Base-by-base conservation (phyloP, 2,329 filamentous ascomycete species). In the Fusarium sp. region DNA sequence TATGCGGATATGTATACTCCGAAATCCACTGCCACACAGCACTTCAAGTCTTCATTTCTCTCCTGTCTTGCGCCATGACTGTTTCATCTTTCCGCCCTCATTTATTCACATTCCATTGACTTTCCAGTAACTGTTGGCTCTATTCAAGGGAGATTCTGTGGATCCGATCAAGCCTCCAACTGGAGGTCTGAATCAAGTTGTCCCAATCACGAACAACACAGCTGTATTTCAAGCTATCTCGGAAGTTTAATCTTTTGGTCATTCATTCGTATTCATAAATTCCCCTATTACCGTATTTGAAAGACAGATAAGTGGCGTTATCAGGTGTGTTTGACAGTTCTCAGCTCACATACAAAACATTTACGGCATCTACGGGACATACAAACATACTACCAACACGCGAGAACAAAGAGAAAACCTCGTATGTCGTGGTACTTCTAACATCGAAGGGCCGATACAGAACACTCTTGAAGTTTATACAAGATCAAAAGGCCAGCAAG, bases 341-440 rank as follows among this genome's bases (percentile, higher is more conserved):
- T n/a, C 52, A 33, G 22, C 52, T 33, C 52, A 58, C 11, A 36
- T 31, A 22, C 38, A 45, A 39, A 63, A 22, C n/a, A 44, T 33
- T 41, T 22, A 22, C 53, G 35, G n/a, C 22, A 38, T 52, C 42
- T 63, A 47, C 44, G 60, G 44, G 47, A 50, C 31, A 18, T 38
- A 14, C 45, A 46, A 76, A 65, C 74, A 67, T 75, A 74, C 70
- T 70, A 74, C 59, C 45, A 73, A 46, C 73, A 67, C 42, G 59
- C 74, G 64, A 76, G 52, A 73, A 67, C 62, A 68, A 68, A 62
- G 68, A 62, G 27, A 72, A 55, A 39, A 42, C 14, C 14, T 47
- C 49, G 42, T 29, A 18, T 29, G 65, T 69, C 62, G 53, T 49
- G 56, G 60, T 65, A 73, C 39, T 39, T 41, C 39, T 8, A 18